Base-by-base conservation (phyloP, 306 rosid genomes). In the Delonix regia region DNA sequence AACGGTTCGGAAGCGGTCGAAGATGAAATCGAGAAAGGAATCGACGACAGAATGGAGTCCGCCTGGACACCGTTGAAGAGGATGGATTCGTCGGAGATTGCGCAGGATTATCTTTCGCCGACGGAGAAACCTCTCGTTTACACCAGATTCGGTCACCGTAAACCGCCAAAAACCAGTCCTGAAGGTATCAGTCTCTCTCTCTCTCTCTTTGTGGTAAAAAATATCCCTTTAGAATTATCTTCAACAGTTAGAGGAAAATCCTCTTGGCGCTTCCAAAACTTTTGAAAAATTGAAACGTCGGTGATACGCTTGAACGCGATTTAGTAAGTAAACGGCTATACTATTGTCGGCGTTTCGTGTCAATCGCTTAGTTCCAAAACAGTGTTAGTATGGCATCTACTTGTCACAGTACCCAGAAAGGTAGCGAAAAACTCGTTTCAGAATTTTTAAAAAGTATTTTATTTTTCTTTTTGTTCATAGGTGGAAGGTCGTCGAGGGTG, bases 121-220 rank as follows among this genome's bases (percentile, higher is more conserved):
- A 18, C 55, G 28, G 87, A 85, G 82, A 92, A 80, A 45, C 97
- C 97, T 77, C 85, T 62, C 0, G 75, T 85, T 34, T 86, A 94
- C 42, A 9, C 89, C 5, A 88, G 90, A 64, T 84, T 89, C 65
- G 59, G 60, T 71, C 83, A 83, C 76, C 89, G 96, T 85, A 92
- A 83, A 84, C 88, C 78, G 28, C 77, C 75, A 0, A 90, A 83
- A 84, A 15, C 82, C 59, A 85, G 52, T 61, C 86, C 79, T 0
- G 92, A 90, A 75, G 96, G 97, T 94, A 89, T 42, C 30, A 10
- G 51, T n/a, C n/a, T n/a, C 27, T 13, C 59, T 34, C 47, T 38
- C 25, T 71, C 36, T 27, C 19, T 14, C 7, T 18, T 48, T 15
- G 4, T 28, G 27, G 55, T 53, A 39, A 67, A 39, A 71, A 2